Evolutionary conservation across 208 protist species (phyloP).

Genomic region (Acanthamoeba lenticulata): DNA sequence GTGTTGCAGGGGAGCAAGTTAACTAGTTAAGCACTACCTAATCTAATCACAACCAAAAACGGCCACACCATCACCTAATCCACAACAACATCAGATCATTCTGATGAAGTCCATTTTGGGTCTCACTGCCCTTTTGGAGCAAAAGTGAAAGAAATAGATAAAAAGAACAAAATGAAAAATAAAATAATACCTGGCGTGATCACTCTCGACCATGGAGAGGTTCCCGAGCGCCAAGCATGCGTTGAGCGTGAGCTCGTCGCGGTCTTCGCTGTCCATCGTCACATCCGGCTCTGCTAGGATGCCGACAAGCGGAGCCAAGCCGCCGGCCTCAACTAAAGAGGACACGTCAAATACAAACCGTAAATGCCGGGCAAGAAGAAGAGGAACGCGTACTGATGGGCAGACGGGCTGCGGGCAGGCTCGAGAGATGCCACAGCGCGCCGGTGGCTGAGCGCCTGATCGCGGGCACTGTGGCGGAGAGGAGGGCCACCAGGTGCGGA

Average conservation of each 20-base stretch:
- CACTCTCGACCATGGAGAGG: neutral
- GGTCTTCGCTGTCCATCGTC: neutral
- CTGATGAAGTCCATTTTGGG: too few relatives aligned
- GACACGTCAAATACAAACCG: neutral
- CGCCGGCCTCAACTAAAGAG: neutral
- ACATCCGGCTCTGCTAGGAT: neutral
- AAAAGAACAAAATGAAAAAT: too few relatives aligned
- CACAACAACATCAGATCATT: too few relatives aligned
- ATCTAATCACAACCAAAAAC: too few relatives aligned
- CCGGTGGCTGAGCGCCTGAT: neutral
- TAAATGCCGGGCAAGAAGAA: too few relatives aligned
- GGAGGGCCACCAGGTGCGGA: neutral
- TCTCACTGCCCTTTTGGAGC: too few relatives aligned
- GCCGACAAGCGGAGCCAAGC: neutral
- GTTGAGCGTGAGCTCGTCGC: neutral
- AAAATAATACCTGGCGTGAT: neutral
- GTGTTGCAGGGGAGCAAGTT: neutral
- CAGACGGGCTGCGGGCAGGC: neutral
- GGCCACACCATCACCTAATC: too few relatives aligned
- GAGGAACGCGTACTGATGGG: neutral
- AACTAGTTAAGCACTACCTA: neutral
- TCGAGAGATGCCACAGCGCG: conserved; percentile 9
- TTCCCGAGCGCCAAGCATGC: neutral
- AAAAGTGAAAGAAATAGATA: too few relatives aligned
- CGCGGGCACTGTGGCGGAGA: neutral